phyloP scores from a whole-genome alignment of 73 alveolate species.

The Tetrahymena elliotti region DNA sequence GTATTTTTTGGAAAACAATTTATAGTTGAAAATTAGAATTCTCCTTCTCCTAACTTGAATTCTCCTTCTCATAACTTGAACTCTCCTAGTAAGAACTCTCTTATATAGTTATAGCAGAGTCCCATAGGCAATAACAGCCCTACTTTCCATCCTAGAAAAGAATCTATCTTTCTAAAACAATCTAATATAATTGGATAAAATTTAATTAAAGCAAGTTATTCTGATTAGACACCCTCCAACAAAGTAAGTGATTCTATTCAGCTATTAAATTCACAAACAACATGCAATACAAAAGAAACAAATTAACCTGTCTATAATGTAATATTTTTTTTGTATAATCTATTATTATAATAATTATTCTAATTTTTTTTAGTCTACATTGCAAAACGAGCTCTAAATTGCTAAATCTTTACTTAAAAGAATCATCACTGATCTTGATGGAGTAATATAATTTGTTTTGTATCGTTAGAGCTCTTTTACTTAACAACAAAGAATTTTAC shows the following conservation, averaged over 20 bases:
- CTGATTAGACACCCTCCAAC: background rate
- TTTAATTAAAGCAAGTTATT: too few species aligned
- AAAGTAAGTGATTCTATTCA: background rate
- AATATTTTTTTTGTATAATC: background rate
- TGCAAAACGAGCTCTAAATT: background rate
- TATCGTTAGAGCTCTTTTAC: background rate
- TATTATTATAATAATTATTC: background rate
- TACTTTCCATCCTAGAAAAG: background rate
- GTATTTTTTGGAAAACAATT: background rate
- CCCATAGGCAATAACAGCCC: background rate
- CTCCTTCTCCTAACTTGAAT: background rate
- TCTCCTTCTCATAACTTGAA: background rate
- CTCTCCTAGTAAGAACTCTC: background rate
- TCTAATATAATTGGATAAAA: background rate
- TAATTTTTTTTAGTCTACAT: background rate
- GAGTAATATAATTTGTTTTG: background rate
- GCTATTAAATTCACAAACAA: background rate
- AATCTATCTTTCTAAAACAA: background rate
- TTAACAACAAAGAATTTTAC: background rate
- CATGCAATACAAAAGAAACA: background rate
- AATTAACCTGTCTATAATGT: background rate
- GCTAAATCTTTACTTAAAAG: background rate
- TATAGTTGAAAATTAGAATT: background rate
- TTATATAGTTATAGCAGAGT: background rate
- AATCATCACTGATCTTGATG: background rate